Conservation (phyloP, 257 asterid species). For the Solanum verrucosum region DNA sequence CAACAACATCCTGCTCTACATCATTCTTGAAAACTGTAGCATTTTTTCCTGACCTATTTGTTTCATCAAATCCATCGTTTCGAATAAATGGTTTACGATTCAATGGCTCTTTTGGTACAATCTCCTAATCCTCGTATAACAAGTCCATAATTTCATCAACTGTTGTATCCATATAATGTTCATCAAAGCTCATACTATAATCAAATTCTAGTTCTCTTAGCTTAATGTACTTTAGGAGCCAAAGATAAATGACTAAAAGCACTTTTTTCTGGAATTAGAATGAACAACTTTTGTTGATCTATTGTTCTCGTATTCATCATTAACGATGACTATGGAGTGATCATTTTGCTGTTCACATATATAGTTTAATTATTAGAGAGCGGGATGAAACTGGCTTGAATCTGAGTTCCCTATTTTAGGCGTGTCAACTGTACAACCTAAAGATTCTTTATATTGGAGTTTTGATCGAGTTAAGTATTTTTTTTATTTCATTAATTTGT, state of each 20-base stretch:
- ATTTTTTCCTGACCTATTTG: background rate
- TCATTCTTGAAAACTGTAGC: too few relatives aligned
- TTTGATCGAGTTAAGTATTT: too few relatives aligned
- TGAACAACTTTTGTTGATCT: slow-evolving; percentile 18
- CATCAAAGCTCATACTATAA: slow-evolving; percentile 2
- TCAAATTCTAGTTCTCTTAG: slow-evolving; percentile 15
- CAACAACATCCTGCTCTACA: too few relatives aligned
- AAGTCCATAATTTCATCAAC: background rate
- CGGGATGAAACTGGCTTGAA: too few relatives aligned
- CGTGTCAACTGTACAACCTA: too few relatives aligned
- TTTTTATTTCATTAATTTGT: too few relatives aligned
- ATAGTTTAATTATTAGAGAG: too few relatives aligned
- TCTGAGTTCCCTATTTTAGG: too few relatives aligned
- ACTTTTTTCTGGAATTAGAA: slow-evolving; percentile 25
- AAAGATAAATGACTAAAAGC: slow-evolving; percentile 49
- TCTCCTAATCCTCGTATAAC: too few relatives aligned
- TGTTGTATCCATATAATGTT: slow-evolving; percentile 24
- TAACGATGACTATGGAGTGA: background rate
- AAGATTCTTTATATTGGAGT: too few relatives aligned
- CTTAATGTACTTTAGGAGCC: background rate
- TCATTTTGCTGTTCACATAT: too few relatives aligned
- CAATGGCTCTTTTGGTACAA: too few relatives aligned
- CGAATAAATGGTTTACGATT: background rate
- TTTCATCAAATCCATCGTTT: slow-evolving; percentile 10
- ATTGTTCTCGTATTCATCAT: slow-evolving; percentile 5